Base-by-base conservation (phyloP, 768 basidiomycete genomes). In the Boletus rubescentipes region DNA sequence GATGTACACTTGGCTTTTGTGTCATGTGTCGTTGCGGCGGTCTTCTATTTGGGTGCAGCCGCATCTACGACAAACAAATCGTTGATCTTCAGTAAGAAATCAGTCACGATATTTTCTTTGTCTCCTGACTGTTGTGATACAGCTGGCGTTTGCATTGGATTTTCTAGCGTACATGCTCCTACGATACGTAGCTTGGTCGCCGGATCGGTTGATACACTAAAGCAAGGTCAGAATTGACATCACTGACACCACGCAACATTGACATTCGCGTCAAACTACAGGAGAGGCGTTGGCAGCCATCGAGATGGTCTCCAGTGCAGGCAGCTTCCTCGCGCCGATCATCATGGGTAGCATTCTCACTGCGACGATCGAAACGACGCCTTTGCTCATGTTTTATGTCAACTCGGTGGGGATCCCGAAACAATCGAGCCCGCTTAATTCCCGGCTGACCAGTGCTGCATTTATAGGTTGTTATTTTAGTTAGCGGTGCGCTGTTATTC, bases 261-360 rank as follows among this genome's bases (percentile, higher is more conserved):
- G 26, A 18, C 9, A 30, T 20, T 55, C 36, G 59, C 21, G 0
- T 9, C 10, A 10, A 30, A 16, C 9, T n/a, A 18, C 30, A 70
- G 69, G 69, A 38, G 64, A 70, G 14, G 61, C 67, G 34, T 38
- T 70, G 36, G 68, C 68, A 40, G 64, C 64, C 1, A 45, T 70
- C 32, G 62, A 63, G 20, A 70, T 72, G 56, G 61, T 72, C 3
- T 21, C 53, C 10, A 58, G 54, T 12, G 54, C 60, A 3, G 70
- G 62, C 29, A 15, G 7, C 4, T 14, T 60, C 4, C 53, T 70
- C 21, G 68, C 70, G 5, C 67, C 68, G 3, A 29, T 72, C 46
- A 49, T 72, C 38, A 68, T 72, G 66, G 69, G 69, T 8, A 44
- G 66, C 35, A 59, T 70, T 32, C 41, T 70, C 23, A 61, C 64